These are phyloP conservation scores for Salix brachista DNA, from an alignment of 345 rosid genomes.

Conservation along the genomic window DNA sequence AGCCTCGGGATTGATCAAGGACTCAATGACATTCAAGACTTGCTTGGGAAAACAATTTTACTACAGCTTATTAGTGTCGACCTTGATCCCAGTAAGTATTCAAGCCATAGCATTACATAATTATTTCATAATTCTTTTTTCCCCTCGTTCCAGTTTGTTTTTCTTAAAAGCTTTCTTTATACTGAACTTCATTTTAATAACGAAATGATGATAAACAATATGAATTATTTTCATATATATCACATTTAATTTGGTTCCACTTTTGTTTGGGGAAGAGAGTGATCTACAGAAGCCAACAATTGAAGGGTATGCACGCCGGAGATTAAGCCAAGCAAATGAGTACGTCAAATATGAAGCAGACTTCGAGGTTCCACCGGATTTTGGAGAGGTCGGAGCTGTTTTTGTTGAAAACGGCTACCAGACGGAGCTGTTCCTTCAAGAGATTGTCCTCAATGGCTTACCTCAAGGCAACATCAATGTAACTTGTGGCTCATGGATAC, in stretches of 20 bases:
- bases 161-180: too few species aligned
- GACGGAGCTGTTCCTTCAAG: conserved; percentile 50
- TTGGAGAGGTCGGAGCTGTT: conserved; percentile 65
- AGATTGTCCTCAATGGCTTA: conserved; percentile 47
- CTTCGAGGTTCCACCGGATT: conserved; percentile 43
- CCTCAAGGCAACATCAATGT: conserved; percentile 30
- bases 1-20: conserved; percentile 26
- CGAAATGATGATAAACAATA: too few species aligned
- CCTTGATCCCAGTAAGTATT: conserved; percentile 49
- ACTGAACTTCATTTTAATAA: too few species aligned
- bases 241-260: background rate
- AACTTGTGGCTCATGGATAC: conserved; percentile 59
- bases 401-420: conserved; percentile 64
- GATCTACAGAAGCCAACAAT: conserved; percentile 42
- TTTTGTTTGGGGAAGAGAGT: conserved; percentile 25
- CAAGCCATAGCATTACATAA: background rate
- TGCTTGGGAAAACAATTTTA: conserved; percentile 42
- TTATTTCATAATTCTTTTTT: too few species aligned
- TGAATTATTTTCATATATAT: too few species aligned
- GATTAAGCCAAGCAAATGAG: conserved; percentile 5
- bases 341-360: conserved; percentile 50
- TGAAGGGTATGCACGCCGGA: conserved; percentile 42
- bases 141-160: background rate
- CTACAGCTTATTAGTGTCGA: conserved; percentile 55
- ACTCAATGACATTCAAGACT: conserved; percentile 40